These are phyloP conservation scores for Hanseniaspora pseudoguilliermondii DNA, from an alignment of 805 yeast genomes.

Conservation along the genomic window DNA sequence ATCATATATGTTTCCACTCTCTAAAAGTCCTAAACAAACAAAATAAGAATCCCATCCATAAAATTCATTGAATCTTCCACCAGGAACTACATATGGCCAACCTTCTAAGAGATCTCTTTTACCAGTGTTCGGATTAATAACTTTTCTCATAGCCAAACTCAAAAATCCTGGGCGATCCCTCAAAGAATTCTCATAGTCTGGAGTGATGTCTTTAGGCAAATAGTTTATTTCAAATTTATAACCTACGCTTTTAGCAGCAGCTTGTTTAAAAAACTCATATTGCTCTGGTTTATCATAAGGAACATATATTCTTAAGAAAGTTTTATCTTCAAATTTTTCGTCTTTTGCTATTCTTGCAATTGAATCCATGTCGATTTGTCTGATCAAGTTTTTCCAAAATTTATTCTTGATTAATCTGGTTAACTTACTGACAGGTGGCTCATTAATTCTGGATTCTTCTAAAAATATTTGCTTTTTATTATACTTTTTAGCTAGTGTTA, in stretches of 20 bases:
- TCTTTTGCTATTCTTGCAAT: conserved; percentile 64
- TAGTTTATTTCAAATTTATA: conserved; percentile 58
- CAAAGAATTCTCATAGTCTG: conserved; percentile 62
- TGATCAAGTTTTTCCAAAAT: conserved; percentile 71
- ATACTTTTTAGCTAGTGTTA: conserved; percentile 70
- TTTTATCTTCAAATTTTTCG: conserved; percentile 53
- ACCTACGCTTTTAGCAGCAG: conserved; percentile 43
- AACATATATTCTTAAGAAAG: conserved; percentile 63
- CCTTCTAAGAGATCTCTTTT: conserved; percentile 40
- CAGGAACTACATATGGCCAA: conserved; percentile 87
- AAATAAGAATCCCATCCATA: conserved; percentile 98
- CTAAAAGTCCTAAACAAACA: conserved; percentile 70
- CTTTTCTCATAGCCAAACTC: conserved; percentile 57
- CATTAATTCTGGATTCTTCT: conserved; percentile 73
- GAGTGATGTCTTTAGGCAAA: conserved; percentile 62
- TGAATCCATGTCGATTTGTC: conserved; percentile 50
- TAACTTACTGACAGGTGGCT: conserved; percentile 73
- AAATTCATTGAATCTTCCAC: conserved; percentile 90
- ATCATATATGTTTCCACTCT: conserved; percentile 38
- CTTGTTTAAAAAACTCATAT: conserved; percentile 48
- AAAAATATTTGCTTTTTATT: conserved; percentile 67
- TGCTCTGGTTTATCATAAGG: conserved; percentile 62
- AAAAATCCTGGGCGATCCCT: conserved; percentile 76
- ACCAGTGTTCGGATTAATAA: conserved; percentile 38
- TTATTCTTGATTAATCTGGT: conserved; percentile 57